Evolutionary conservation across 352 stramenopile species (phyloP), one percentile per base, ranked within the genome.

Genomic region (Blastocystis sp.): DNA sequence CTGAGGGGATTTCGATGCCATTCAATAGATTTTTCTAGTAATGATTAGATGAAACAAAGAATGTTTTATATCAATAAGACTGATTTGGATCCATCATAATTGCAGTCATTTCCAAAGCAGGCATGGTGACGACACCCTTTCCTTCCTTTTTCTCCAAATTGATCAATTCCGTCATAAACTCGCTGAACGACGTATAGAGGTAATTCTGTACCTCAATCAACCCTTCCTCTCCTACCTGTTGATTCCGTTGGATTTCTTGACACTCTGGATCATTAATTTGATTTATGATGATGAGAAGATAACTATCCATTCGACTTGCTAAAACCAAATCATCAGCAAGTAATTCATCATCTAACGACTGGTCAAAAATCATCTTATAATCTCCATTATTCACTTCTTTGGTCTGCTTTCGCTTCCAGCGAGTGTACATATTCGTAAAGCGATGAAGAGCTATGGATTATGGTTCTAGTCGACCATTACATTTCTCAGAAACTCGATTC

Each of bases 11-110:
- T 61, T 80, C 35, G n/a, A 16, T 35, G 57, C 69, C 69, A 80
- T 58, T 80, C 42, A 21, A 80, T 7, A 43, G 42, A n/a, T 35
- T 5, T 19, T 5, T n/a, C 16, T 35, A 24, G 24, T 9, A 35
- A 69, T n/a, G 14, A 42, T 9, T 46, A 32, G 9, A 32, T 24
- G 19, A 27, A 65, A 83, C 46, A 83, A 83, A 83, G 46, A 74
- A 74, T 51, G 24, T 46, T 54, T 2, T 49, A 65, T 61, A 29
- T 16, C 49, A 66, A 46, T 51, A 32, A 67, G 24, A 71, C 59
- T 83, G 46, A 66, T 66, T 57, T 27, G 71, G 71, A 65, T 83
- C 71, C 54, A 63, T 83, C 71, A 83, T 65, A 29, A 83, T 63
- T 19, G 19, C 27, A 11, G 52, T 43, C 5, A 65, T 66, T 3